Percentiles rank a stretch among this genome's conserved stretches.
These are phyloP conservation scores for Avena sativa DNA, from an alignment of 176 grass and related monocot species.

Conservation along the genomic window DNA sequence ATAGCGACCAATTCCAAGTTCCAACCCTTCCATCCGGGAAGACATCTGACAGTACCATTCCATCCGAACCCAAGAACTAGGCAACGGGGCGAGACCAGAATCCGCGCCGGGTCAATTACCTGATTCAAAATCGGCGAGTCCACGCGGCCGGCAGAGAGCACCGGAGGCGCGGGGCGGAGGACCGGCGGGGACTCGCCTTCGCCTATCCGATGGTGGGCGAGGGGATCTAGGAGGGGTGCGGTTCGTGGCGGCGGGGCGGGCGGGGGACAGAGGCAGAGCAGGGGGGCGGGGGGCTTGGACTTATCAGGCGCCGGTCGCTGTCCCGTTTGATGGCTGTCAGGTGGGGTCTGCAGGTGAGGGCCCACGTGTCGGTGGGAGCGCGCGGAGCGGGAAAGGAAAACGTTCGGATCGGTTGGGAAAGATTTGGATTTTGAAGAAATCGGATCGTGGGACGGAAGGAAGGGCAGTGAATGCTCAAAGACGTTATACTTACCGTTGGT, in stretches of 20 bases:
- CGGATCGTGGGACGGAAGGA: background rate
- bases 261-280: background rate
- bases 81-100: background rate
- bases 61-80: background rate
- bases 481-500: background rate
- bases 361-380: background rate
- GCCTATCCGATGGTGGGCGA: background rate
- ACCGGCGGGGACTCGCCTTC: too few species aligned
- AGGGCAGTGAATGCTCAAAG: background rate
- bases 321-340: background rate
- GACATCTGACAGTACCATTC: background rate
- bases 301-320: conserved; percentile 1
- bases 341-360: rapidly evolving
- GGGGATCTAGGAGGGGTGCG: conserved; percentile 2
- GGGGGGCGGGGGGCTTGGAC: background rate
- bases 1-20: background rate
- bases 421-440: background rate
- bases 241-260: background rate
- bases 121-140: background rate
- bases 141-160: background rate
- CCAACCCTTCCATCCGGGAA: background rate
- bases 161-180: background rate
- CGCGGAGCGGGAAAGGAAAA: conserved; percentile 30
- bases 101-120: background rate
- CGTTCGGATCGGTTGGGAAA: background rate